Conservation (phyloP, 352 stramenopile species). For the Pythium myriotylum region DNA sequence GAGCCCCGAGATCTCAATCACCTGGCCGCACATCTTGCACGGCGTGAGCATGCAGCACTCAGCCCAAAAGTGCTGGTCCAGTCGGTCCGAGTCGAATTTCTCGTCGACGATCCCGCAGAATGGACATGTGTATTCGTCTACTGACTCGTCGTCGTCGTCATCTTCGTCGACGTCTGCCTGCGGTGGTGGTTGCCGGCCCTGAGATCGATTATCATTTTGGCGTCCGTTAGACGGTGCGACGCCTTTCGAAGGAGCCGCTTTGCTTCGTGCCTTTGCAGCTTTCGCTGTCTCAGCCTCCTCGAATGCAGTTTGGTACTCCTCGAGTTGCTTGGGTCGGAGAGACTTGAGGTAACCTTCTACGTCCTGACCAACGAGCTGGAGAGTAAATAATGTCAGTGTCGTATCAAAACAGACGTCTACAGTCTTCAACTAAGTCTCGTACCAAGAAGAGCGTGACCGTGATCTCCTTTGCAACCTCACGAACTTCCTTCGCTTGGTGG, state of each 20-base stretch:
- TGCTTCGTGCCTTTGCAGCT: constrained; percentile 27
- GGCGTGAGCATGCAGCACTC: constrained; percentile 91
- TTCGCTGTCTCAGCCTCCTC: constrained; percentile 58
- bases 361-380: constrained; percentile 51
- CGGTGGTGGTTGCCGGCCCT: constrained; percentile 7
- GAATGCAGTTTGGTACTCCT: constrained; percentile 92
- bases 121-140: constrained; percentile 89
- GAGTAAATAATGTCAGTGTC: background rate
- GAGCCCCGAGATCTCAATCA: constrained; percentile 90
- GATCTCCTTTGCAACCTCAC: constrained; percentile 88
- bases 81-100: constrained; percentile 84
- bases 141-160: constrained; percentile 63
- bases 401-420: background rate
- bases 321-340: constrained; percentile 88
- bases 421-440: background rate
- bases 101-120: constrained; percentile 90
- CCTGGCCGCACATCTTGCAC: constrained; percentile 92
- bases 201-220: constrained; percentile 15
- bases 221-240: background rate
- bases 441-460: constrained; percentile 75
- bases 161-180: constrained; percentile 29
- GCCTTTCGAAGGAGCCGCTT: constrained; percentile 6
- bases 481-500: constrained; percentile 88
- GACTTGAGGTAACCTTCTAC: constrained; percentile 81
- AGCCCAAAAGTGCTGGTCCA: constrained; percentile 94